phyloP scores from a whole-genome alignment of 2,329 filamentous ascomycete species.

The Pseudogymnoascus sp. region DNA sequence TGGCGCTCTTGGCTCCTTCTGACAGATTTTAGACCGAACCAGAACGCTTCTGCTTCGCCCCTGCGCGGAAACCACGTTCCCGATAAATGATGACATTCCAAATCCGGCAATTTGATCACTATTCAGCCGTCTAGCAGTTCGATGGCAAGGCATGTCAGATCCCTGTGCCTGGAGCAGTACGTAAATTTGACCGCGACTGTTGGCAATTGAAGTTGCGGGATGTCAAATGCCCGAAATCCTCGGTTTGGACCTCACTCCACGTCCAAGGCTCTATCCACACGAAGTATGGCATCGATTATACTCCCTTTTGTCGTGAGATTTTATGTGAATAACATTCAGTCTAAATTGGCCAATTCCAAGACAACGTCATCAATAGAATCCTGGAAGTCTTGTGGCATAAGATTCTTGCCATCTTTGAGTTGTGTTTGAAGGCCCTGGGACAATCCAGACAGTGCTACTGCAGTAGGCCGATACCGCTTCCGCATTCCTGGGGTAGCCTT shows the following conservation, averaged over 20 bases:
- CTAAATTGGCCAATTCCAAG: constrained; percentile 9
- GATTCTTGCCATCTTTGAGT: constrained; percentile 18
- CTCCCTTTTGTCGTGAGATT: background rate
- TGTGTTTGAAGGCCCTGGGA: constrained; percentile 16
- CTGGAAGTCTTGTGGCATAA: constrained; percentile 29
- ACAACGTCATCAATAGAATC: constrained; percentile 41
- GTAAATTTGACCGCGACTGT: background rate
- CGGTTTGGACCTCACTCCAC: background rate
- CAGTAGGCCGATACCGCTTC: constrained; percentile 44
- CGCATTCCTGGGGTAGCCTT: constrained; percentile 38
- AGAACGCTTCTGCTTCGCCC: background rate
- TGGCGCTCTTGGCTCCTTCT: background rate
- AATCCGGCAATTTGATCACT: background rate
- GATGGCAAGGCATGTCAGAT: background rate
- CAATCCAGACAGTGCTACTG: constrained; percentile 41
- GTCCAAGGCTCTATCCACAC: background rate
- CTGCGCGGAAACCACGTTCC: background rate
- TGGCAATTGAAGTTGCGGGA: background rate
- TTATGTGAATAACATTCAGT: background rate
- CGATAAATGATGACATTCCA: background rate
- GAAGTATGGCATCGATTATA: background rate
- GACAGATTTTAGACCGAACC: background rate
- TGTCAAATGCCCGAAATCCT: background rate
- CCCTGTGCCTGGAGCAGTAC: background rate
- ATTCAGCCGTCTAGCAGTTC: background rate